These are phyloP conservation scores for Arthonia radiata DNA, from an alignment of 495 filamentous ascomycete genomes.

Conservation along the genomic window DNA sequence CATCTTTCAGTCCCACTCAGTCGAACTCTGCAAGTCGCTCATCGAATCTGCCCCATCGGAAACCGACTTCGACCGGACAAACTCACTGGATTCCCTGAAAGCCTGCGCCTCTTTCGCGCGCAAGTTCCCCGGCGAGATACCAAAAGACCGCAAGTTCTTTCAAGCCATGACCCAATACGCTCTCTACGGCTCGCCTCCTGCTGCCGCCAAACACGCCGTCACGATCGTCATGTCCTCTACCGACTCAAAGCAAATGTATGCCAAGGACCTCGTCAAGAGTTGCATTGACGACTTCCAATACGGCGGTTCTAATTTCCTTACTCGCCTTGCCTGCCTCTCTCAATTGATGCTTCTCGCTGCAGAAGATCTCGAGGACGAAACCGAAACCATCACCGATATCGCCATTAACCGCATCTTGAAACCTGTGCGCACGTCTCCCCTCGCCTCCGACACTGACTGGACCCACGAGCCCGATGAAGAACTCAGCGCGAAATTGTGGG, in stretches of 20 bases:
- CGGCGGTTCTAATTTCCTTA: constrained; percentile 51
- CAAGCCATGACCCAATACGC: constrained; percentile 62
- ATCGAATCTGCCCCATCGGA: constrained; percentile 51
- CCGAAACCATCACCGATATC: constrained; percentile 55
- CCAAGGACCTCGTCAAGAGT: constrained; percentile 54
- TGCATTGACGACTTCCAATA: constrained; percentile 55
- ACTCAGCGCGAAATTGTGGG: constrained; percentile 60
- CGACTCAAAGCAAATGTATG: constrained; percentile 65
- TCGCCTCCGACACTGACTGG: constrained; percentile 33
- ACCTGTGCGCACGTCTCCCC: constrained; percentile 31
- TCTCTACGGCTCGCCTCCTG: constrained; percentile 52
- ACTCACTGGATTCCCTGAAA: constrained; percentile 68
- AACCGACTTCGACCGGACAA: constrained; percentile 34
- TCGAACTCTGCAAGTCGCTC: constrained; percentile 70
- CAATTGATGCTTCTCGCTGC: constrained; percentile 56
- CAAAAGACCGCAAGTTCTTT: constrained; percentile 60
- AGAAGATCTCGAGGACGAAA: constrained; percentile 39
- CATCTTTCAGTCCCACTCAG: constrained; percentile 73
- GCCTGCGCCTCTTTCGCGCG: constrained; percentile 75
- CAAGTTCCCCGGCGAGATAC: constrained; percentile 62
- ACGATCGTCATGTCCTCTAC: constrained; percentile 63
- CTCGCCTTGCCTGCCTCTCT: constrained; percentile 56
- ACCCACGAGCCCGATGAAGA: constrained; percentile 54
- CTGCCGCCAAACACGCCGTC: constrained; percentile 78
- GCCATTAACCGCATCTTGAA: constrained; percentile 51